Evolutionary conservation across 768 basidiomycete genomes (phyloP).

Genomic region (Leccinum rimulosum): DNA sequence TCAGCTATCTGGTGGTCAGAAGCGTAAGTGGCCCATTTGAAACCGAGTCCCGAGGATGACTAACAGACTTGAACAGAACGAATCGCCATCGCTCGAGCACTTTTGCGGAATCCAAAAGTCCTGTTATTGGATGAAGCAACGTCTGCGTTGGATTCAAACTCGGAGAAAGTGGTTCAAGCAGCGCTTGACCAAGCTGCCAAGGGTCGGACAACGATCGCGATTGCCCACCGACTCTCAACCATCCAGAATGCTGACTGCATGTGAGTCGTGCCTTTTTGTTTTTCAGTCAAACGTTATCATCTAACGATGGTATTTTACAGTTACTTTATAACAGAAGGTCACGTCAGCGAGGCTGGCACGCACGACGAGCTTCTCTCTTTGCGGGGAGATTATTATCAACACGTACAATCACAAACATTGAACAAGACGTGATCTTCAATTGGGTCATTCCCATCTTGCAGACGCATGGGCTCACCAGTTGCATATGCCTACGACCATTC

Average conservation of each 20-base stretch:
- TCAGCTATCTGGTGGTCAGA: conserved; percentile 86
- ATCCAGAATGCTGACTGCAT: conserved; percentile 92
- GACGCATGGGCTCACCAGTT: too few relatives aligned
- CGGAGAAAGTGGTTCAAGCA: conserved; percentile 92
- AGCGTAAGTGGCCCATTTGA: conserved; percentile 46
- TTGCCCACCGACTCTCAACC: conserved; percentile 91
- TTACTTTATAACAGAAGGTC: conserved; percentile 87
- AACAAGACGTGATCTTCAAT: conserved; percentile 35
- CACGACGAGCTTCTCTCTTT: conserved; percentile 75
- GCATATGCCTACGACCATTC: too few relatives aligned
- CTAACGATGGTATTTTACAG: conserved; percentile 34
- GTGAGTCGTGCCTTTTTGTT: conserved; percentile 40
- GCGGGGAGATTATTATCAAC: conserved; percentile 77
- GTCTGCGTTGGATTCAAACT: conserved; percentile 86
- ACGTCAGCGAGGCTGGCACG: conserved; percentile 81
- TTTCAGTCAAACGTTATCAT: background rate
- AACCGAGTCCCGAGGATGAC: background rate
- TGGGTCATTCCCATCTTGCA: too few relatives aligned
- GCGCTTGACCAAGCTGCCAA: conserved; percentile 91
- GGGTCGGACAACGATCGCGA: conserved; percentile 91
- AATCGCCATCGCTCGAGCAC: conserved; percentile 85
- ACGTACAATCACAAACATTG: conserved; percentile 79
- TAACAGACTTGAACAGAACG: conserved; percentile 39
- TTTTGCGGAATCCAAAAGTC: conserved; percentile 89
- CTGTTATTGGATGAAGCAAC: conserved; percentile 88